A percentile compares a stretch with the other conserved stretches of the same genome.
These are phyloP conservation scores for Hypomyces rosellus DNA, from an alignment of 2,329 filamentous ascomycete species.

Conservation along the genomic window DNA sequence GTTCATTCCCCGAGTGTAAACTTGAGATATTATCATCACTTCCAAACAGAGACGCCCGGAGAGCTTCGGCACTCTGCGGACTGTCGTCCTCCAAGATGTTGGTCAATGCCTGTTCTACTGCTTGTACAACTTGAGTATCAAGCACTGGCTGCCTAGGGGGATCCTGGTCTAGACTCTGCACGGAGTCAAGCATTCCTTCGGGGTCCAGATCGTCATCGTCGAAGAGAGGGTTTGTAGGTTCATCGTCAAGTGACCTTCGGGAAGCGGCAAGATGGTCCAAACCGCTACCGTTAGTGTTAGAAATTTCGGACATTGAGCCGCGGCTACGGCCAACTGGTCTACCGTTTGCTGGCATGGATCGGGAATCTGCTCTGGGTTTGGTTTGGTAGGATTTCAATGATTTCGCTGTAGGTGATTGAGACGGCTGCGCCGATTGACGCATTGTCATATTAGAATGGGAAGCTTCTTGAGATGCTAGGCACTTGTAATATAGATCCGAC, in stretches of 20 bases:
- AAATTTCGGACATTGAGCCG: constrained; percentile 44
- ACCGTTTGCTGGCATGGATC: constrained; percentile 32
- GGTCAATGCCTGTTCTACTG: constrained; percentile 85
- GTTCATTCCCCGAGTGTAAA: constrained; percentile 48
- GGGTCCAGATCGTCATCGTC: constrained; percentile 76
- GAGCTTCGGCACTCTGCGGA: constrained; percentile 56
- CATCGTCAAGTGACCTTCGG: constrained; percentile 67
- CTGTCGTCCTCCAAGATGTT: constrained; percentile 82
- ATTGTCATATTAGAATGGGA: constrained; percentile 30
- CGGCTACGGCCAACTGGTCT: constrained; percentile 34
- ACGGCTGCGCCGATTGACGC: constrained; percentile 15
- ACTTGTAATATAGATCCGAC: constrained; percentile 95
- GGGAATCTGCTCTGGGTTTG: constrained; percentile 37
- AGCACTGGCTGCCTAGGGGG: constrained; percentile 46
- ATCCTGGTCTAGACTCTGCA: constrained; percentile 73
- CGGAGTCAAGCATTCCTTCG: constrained; percentile 63
- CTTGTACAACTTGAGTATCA: constrained; percentile 77
- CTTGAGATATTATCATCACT: constrained; percentile 37
- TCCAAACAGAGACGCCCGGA: constrained; percentile 60
- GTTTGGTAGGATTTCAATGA: constrained; percentile 33
- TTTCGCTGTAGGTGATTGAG: constrained; percentile 18
- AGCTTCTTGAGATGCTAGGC: constrained; percentile 79
- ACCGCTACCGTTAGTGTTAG: constrained; percentile 32
- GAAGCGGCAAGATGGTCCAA: constrained; percentile 35
- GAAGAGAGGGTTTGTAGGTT: constrained; percentile 51